These are phyloP conservation scores for Senna siamea DNA, from an alignment of 306 rosid species.

Conservation along the genomic window DNA sequence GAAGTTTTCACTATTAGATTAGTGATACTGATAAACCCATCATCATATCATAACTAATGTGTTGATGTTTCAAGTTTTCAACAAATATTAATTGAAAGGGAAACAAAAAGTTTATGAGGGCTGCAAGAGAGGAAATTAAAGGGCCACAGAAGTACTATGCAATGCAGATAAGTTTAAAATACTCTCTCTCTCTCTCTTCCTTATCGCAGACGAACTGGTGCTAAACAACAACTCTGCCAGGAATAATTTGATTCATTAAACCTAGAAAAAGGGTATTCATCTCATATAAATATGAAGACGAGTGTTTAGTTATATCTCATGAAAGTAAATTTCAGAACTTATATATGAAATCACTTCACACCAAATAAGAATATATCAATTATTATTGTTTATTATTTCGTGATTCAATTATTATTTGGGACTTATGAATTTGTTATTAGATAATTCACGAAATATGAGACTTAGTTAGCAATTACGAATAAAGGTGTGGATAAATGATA, in stretches of 20 bases:
- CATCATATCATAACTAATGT: not conserved
- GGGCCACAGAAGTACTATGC: not conserved
- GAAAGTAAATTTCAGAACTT: not conserved
- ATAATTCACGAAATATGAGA: no score
- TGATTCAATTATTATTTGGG: no score
- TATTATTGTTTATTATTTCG: no score
- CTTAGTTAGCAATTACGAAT: no score
- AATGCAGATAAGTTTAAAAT: not conserved
- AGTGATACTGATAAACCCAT: constrained; percentile 4
- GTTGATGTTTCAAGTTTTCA: constrained; percentile 4
- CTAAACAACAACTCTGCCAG: constrained; percentile 11
- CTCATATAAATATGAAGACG: not conserved
- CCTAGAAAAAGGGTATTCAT: not conserved
- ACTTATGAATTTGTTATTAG: no score
- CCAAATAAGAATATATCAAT: constrained; percentile 1
- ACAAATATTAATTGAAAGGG: constrained; percentile 1
- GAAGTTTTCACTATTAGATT: no score
- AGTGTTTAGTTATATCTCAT: constrained; percentile 2
- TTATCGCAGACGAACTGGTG: not conserved
- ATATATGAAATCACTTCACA: no score
- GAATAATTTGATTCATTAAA: constrained; percentile 12
- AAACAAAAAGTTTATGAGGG: not conserved
- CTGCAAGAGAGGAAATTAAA: not conserved
- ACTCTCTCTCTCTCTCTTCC: not conserved
- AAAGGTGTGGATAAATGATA: no score